Evolutionary conservation across 768 basidiomycete species (phyloP).

Genomic region (Fistulinella prunicolor): DNA sequence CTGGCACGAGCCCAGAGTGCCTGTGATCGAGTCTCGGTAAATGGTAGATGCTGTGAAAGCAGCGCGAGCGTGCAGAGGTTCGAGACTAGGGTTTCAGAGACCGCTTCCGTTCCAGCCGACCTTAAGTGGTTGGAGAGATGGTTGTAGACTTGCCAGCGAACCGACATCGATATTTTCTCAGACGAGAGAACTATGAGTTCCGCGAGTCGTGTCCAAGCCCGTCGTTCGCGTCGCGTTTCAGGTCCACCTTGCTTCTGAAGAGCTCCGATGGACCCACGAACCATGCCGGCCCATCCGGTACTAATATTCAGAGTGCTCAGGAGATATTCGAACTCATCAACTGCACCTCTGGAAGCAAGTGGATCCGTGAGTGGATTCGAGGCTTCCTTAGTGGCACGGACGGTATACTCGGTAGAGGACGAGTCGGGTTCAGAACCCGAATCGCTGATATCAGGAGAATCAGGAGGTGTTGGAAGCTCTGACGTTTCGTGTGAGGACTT

Average conservation of each 20-base stretch:
- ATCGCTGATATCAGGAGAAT: slow-evolving; percentile 25
- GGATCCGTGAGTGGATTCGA: slow-evolving; percentile 24
- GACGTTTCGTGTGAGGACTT: slow-evolving; percentile 1
- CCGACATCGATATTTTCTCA: slow-evolving; percentile 24
- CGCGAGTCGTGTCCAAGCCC: slow-evolving; percentile 50
- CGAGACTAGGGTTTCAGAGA: slow-evolving; percentile 37
- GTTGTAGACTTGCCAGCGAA: slow-evolving; percentile 55
- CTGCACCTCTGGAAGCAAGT: slow-evolving; percentile 35
- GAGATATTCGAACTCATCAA: slow-evolving; percentile 39
- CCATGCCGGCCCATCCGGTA: slow-evolving; percentile 36
- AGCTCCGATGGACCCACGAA: slow-evolving; percentile 25
- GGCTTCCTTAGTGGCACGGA: slow-evolving; percentile 15
- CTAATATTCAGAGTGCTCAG: slow-evolving; percentile 39
- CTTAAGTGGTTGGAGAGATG: slow-evolving; percentile 37
- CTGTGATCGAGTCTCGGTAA: slow-evolving; percentile 41
- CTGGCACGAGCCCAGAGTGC: slow-evolving; percentile 42
- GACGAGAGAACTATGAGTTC: slow-evolving; percentile 42
- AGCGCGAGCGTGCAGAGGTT: slow-evolving; percentile 60
- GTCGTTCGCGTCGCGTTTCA: slow-evolving; percentile 38
- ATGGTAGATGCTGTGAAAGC: slow-evolving; percentile 40
- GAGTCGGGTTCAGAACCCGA: slow-evolving; percentile 29
- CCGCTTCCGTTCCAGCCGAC: not conserved
- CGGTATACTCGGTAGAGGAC: slow-evolving; percentile 27
- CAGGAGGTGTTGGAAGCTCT: slow-evolving; percentile 30
- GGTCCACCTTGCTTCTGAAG: not conserved